Conservation (phyloP, 2,329 filamentous ascomycete genomes). For the Alternaria alternata region DNA sequence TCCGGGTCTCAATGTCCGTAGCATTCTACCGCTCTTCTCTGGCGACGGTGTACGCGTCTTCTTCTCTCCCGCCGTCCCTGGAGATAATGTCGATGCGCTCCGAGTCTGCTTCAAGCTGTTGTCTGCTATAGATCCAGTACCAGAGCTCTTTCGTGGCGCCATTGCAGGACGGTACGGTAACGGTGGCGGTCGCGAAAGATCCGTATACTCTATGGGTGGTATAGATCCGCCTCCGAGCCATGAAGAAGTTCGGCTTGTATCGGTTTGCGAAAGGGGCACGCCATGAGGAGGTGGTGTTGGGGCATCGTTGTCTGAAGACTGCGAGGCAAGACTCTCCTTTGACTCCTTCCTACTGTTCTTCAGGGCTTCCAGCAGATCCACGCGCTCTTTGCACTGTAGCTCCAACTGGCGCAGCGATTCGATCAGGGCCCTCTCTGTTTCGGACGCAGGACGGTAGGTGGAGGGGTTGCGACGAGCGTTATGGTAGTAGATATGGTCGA, state of each 20-base stretch:
- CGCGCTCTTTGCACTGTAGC: conserved; percentile 89
- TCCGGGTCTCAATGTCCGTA: conserved; percentile 61
- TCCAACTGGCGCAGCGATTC: conserved; percentile 86
- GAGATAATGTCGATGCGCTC: conserved; percentile 43
- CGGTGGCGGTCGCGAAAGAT: conserved; percentile 76
- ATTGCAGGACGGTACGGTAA: conserved; percentile 65
- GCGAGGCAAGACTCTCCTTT: conserved; percentile 44
- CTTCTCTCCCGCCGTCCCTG: conserved; percentile 50
- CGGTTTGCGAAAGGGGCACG: conserved; percentile 18
- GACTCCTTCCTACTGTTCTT: conserved; percentile 69
- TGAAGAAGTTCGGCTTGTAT: conserved; percentile 26
- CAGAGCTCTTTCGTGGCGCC: conserved; percentile 57
- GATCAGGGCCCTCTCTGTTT: conserved; percentile 83
- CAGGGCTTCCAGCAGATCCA: conserved; percentile 85
- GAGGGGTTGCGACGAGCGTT: conserved; percentile 77
- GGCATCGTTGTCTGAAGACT: conserved; percentile 28
- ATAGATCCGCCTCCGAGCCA: conserved; percentile 85
- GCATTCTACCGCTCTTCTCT: conserved; percentile 67
- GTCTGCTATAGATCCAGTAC: conserved; percentile 32
- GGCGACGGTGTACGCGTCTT: conserved; percentile 67
- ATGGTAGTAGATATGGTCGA: conserved; percentile 88
- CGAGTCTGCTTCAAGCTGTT: conserved; percentile 33
- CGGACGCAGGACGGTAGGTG: conserved; percentile 74
- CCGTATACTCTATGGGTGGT: conserved; percentile 78
- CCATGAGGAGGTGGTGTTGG: conserved; percentile 36